Percentiles rank a stretch among this genome's conserved stretches.
phyloP scores from a whole-genome alignment of 2,329 filamentous ascomycete genomes.

The Nothophaeocryptopus gaeumannii region DNA sequence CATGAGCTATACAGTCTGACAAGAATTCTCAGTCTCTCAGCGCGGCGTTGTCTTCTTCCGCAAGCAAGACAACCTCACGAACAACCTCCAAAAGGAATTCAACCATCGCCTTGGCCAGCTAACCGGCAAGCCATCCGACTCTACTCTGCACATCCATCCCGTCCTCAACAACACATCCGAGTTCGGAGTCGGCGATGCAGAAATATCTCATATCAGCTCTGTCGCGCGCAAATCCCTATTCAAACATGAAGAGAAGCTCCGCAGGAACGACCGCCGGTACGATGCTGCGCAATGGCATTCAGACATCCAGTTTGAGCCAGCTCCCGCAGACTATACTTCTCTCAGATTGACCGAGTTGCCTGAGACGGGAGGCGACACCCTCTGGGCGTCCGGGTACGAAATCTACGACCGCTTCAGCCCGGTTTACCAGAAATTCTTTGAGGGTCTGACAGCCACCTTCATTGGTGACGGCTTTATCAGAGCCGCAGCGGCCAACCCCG shows the following conservation, averaged over 20 bases:
- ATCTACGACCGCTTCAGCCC: constrained; percentile 62
- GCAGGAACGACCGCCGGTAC: constrained; percentile 24
- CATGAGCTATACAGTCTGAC: background rate
- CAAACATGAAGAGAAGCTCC: constrained; percentile 31
- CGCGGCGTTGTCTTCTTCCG: constrained; percentile 71
- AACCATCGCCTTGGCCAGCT: constrained; percentile 59
- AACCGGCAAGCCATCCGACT: constrained; percentile 56
- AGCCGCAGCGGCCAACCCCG: constrained; percentile 24
- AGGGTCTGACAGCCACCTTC: constrained; percentile 56
- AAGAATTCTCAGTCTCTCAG: constrained; percentile 55
- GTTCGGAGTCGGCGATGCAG: constrained; percentile 52
- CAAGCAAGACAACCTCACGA: constrained; percentile 56
- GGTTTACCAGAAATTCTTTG: constrained; percentile 58
- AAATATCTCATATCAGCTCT: constrained; percentile 64
- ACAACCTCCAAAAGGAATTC: constrained; percentile 63
- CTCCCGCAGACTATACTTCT: constrained; percentile 62
- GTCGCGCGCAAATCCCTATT: constrained; percentile 51
- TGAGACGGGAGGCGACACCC: constrained; percentile 55
- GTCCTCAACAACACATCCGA: constrained; percentile 55
- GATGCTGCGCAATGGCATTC: constrained; percentile 46
- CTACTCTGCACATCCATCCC: constrained; percentile 61
- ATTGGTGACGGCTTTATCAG: constrained; percentile 35
- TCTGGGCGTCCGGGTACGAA: constrained; percentile 68
- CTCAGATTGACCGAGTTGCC: constrained; percentile 58
- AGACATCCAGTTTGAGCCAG: constrained; percentile 64